phyloP scores from a whole-genome alignment of 139 green algal species.

The Chlorella sp. region DNA sequence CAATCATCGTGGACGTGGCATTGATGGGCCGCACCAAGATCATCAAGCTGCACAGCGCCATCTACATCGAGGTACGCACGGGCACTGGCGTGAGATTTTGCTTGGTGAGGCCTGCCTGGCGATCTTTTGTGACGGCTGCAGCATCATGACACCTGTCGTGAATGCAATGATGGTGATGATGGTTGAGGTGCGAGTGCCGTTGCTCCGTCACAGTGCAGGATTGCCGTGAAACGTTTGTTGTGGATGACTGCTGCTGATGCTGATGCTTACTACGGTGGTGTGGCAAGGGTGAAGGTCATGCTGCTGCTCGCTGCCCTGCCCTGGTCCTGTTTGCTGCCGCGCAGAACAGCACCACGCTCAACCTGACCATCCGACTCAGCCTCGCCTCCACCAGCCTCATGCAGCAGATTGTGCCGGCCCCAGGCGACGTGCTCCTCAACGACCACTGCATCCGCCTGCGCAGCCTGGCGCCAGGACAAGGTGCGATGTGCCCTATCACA shows the following conservation, averaged over 20 bases:
- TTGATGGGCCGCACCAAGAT: constrained; percentile 47
- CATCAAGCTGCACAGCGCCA: constrained; percentile 18
- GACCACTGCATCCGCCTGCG: constrained; percentile 20
- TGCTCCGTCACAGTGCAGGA: too few relatives aligned
- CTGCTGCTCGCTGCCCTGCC: background rate
- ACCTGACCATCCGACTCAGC: constrained; percentile 58
- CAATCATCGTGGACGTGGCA: constrained; percentile 76
- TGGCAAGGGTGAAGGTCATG: background rate
- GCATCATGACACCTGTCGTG: too few relatives aligned
- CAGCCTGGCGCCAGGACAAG: constrained; percentile 44
- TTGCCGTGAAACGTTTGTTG: too few relatives aligned
- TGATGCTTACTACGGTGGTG: too few relatives aligned
- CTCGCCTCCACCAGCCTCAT: constrained; percentile 46
- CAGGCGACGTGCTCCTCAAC: background rate
- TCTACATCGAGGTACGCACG: constrained; percentile 1
- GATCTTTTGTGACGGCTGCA: too few relatives aligned
- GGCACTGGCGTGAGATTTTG: background rate
- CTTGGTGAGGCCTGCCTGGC: too few relatives aligned
- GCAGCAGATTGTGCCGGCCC: constrained; percentile 3
- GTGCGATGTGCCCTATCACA: constrained; percentile 28
- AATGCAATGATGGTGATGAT: too few relatives aligned
- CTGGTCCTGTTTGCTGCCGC: constrained; percentile 51
- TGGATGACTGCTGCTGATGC: too few relatives aligned
- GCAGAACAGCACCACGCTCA: constrained; percentile 57
- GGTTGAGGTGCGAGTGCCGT: too few relatives aligned